Base-by-base conservation (phyloP, 2,329 filamentous ascomycete genomes). In the Metarhizium guizhouense region DNA sequence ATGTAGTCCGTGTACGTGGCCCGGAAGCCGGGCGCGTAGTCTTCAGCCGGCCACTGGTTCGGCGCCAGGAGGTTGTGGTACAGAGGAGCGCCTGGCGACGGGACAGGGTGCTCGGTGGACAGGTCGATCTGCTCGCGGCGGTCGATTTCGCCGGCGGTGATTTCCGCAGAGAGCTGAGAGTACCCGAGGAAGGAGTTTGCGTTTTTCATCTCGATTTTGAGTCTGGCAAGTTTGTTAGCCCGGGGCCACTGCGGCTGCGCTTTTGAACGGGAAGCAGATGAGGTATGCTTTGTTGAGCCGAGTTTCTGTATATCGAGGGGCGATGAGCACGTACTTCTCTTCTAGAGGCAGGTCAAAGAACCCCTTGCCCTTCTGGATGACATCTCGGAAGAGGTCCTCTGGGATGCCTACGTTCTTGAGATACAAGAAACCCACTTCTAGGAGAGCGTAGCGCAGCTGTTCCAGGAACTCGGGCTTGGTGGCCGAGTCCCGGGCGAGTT, bases 391-490 rank as follows among this genome's bases (percentile, higher is more conserved):
- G 53, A 93, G 72, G 43, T 80, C 74, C 16, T 85, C 79, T 5
- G 86, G 76, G 52, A 93, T 84, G 25, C 86, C 87, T 2, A 88
- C 85, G 65, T 95, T 91, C 66, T 85, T 86, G 58, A 95, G 80
- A 65, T 95, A 95, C 25, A 95, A 70, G 65, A 95, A 95, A 2
- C 90, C 90, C n/a, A 95, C 88, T 67, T 93, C 87, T 64, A 95
- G 81, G 36, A 95, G 74, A 0, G 89, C 88, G 69, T 87, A 76
- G 16, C 87, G 86, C 36, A 95, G 78, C 54, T 88, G 77, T 1
- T 74, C 70, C 0, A 95, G 79, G 64, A 95, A 94, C 36, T 73
- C 74, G 2, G 87, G 80, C 71, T 94, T 95, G 0, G 87, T 85
- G 5, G 74, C 73, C 18, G 82, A 77, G 61, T 84, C 72, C 60